A percentile compares a stretch with the other conserved stretches of the same genome.
Evolutionary conservation across 768 basidiomycete species (phyloP).

Genomic region (Mycena vitilis): DNA sequence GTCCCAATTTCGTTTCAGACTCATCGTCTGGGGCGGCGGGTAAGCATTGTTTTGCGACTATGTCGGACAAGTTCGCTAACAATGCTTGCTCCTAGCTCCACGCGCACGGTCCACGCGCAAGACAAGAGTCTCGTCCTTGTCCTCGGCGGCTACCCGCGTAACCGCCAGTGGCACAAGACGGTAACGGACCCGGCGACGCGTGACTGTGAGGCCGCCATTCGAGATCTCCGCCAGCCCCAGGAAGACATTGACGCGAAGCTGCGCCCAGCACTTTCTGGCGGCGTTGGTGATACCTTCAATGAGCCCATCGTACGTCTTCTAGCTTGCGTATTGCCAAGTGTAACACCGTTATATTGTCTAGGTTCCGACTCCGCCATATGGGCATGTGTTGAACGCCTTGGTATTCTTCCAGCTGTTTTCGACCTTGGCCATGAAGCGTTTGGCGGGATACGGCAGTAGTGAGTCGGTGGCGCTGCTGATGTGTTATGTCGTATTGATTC

Average conservation of each 20-base stretch:
- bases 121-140: background rate
- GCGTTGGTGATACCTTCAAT: background rate
- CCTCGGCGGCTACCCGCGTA: background rate
- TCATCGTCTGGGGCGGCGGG: background rate
- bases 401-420: constrained; percentile 3
- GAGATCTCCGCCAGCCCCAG: background rate
- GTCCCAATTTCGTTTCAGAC: background rate
- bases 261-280: background rate
- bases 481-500: background rate
- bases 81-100: too few species aligned
- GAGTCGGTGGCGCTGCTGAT: background rate
- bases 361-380: too few species aligned
- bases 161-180: background rate
- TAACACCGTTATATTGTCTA: too few species aligned
- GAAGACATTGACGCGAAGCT: background rate
- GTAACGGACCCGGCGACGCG: background rate
- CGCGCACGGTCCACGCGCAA: too few species aligned
- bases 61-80: too few species aligned
- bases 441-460: background rate
- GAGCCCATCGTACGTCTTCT: background rate
- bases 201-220: background rate
- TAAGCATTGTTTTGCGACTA: too few species aligned
- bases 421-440: background rate
- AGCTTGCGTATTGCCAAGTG: too few species aligned
- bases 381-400: background rate